Evolutionary conservation across 257 asterid species (phyloP), one percentile per base, ranked within the genome.

Genomic region (Przewalskia tangutica): DNA sequence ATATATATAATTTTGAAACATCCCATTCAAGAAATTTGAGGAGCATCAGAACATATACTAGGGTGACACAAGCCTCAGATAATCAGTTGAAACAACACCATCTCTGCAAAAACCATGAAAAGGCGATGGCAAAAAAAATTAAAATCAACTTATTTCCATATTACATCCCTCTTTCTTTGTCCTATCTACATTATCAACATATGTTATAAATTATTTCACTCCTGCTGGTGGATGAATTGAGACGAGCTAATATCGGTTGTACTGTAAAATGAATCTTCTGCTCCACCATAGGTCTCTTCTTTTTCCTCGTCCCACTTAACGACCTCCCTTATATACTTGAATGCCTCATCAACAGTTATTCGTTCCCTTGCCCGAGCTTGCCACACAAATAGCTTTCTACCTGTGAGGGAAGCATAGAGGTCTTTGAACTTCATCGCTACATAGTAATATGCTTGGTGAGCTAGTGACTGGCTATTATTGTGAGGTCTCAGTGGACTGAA

Each of bases 401-500:
- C 89, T 0, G 98, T 91, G 23, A 91, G 85, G 7, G 97, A 88
- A 32, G 94, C 89, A 14, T 92, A 95, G 8, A 94, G 90, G 55
- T 94, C 97, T 88, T 95, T 95, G 88, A 94, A 95, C 94, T 94
- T 94, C 97, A 92, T 92, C 14, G 99, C 99, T 0, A 95, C 80
- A 40, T 90, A 95, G 91, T 91, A 95, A 86, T 91, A 95, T 6
- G 97, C 97, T 79, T 95, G 98, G 56, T 92, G 97, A 0, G 98
- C 98, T 16, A 92, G 84, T 0, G 99, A 89, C 14, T 91, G 97
- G 87, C 85, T 90, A 89, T 84, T 95, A 90, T 83, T 82, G 88
- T 89, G 91, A 77, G 96, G 86, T 2, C 89, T 89, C 9, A 93
- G 89, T 0, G 98, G 99, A 54, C 93, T 85, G 80, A 95, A 95